Base-by-base conservation (phyloP, 306 rosid species). In the Cotoneaster glaucophyllus region DNA sequence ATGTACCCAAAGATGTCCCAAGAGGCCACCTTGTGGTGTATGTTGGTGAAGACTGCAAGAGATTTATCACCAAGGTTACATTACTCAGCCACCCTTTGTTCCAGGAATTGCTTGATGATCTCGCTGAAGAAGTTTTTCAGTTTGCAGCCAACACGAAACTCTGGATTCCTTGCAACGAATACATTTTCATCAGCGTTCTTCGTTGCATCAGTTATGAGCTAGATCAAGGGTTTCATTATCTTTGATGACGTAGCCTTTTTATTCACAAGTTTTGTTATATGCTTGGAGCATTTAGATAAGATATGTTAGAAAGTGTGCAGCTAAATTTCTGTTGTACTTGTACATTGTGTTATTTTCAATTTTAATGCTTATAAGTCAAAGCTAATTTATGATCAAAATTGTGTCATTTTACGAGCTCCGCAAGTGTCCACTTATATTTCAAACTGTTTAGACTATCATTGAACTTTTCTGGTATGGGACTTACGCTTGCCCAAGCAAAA, bases 21-120 rank as follows among this genome's bases (percentile, higher is more conserved):
- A 87, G 82, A 37, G 97, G 97, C 22, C 88, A 92, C 73, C 22
- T 88, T 24, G 92, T 81, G 59, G 90, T 90, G 21, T 90, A 92
- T 72, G 92, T 90, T 28, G 96, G 92, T 28, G 92, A 90, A 69
- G 85, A 85, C 22, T 77, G 84, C 77, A 88, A 77, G 87, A 90
- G 93, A 84, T 88, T 71, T 88, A 92, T 92, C 5, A 77, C 87
- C 67, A 85, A 84, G 73, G 79, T 87, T 14, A 69, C 75, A 41
- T 65, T 75, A 52, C 80, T 90, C 71, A 75, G 66, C 24, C 89
- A 92, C 81, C 97, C 93, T 70, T 56, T 83, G 44, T 88, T 92
- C 74, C 78, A 22, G 68, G 82, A 78, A 5, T 62, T 92, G 80
- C 82, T 90, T 76, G 86, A 85, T 76, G 86, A 85, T 78, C 86